A percentile compares a stretch with the other conserved stretches of the same genome.
Conservation (phyloP, 805 yeast genomes). For the Suhomyces sp. region DNA sequence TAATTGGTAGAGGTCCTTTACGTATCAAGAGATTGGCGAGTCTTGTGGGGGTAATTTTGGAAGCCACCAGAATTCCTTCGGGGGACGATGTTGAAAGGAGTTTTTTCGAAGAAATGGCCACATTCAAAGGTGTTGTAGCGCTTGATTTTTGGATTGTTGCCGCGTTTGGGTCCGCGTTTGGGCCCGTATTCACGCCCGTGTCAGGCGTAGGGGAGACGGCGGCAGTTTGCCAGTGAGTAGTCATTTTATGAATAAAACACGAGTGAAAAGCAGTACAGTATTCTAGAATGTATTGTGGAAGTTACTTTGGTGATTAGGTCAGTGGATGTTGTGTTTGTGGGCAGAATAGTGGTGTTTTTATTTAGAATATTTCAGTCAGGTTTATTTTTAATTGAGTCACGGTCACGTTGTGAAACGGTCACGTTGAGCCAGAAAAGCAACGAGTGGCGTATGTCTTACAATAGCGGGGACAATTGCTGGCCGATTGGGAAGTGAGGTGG, state of each 20-base stretch:
- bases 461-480: neutral
- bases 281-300: too few species aligned
- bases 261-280: too few species aligned
- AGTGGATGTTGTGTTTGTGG: neutral
- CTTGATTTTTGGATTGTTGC: neutral
- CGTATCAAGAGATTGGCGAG: constrained; percentile 63
- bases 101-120: constrained; percentile 11
- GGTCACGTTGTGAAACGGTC: constrained; percentile 3
- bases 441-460: neutral
- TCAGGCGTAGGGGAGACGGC: neutral
- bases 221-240: constrained; percentile 1
- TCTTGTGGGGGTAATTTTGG: constrained; percentile 76
- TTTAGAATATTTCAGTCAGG: constrained; percentile 3
- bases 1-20: constrained; percentile 87
- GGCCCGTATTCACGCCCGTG: neutral
- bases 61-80: constrained; percentile 83
- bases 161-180: neutral
- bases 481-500: neutral
- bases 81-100: constrained; percentile 76
- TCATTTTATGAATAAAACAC: neutral
- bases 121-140: neutral
- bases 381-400: constrained; percentile 4
- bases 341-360: neutral
- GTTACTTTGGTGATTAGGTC: neutral
- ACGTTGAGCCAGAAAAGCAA: constrained; percentile 1